Evolutionary conservation across 345 rosid species (phyloP), one percentile per base, ranked within the genome.

Genomic region (Corchorus olitorius): DNA sequence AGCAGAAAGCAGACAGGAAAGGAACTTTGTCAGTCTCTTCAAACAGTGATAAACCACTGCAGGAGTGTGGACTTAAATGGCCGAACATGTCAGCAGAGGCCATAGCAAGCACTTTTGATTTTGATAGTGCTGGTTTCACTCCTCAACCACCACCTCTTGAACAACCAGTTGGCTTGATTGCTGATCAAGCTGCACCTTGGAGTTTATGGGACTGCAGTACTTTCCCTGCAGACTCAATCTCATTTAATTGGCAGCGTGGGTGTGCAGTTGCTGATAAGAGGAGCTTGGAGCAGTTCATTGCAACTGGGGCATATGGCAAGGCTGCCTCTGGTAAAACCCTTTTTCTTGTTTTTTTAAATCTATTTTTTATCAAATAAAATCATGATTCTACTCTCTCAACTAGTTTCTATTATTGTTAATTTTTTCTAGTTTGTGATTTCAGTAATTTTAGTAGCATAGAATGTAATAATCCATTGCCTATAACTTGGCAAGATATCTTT

Each of bases 1-100:
- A 71, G 75, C 13, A 50, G 73, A 69, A 69, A 50, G 60, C 7
- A 50, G 73, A 50, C 43, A 50, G 35, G 59, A 69, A 69, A 50
- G 16, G 50, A 9, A 27, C 33, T 33, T 69, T 69, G 45, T 5
- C 73, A 50, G 7, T 69, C 45, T 8, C 73, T 33, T 69, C 58
- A 33, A 15, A 45, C 19, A 33, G 15, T 10, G 73, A 20, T 49
- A 50, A 69, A 69, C n/a, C 54, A 54, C 73, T 27, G 22, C 59
- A 69, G 16, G 59, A 16, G 27, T 15, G 16, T 34, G 45, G 13
- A 50, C 14, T 16, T 69, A 69, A 33, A n/a, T 11, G 4, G 22
- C 45, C 60, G 60, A 50, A 50, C 9, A 52, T 34, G 27, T 50
- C 46, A 50, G 73, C 15, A 5, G 20, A 49, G 58, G 43, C 59